Base-by-base conservation (phyloP, 2,329 filamentous ascomycete genomes). In the Myotisia sp. region DNA sequence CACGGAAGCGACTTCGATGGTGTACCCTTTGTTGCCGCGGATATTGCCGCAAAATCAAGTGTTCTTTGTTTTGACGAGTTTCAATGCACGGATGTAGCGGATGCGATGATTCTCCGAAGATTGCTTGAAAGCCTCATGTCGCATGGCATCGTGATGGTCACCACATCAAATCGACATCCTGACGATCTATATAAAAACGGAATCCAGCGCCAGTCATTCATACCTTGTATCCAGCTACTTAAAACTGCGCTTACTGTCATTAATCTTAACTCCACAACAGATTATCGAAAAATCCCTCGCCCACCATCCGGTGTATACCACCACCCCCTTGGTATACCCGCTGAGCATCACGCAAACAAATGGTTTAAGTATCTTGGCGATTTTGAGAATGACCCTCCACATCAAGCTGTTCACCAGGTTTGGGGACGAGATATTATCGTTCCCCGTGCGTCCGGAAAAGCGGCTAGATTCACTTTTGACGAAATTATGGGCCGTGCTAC, bases 1-100 rank as follows among this genome's bases (percentile, higher is more conserved):
- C 74, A 92, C 54, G 90, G 90, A 19, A 85, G 76, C 52, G 85
- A 94, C 46, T 70, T 93, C 24, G 90, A 98, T 56, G 83, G 75
- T 1, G 72, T 95, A 28, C 87, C 87, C 0, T 90, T 92, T 52
- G 79, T 95, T 12, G 87, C 87, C 2, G 90, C 87, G n/a, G 79
- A 90, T 51, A 90, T 98, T 53, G 90, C 90, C 5, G 74, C 84
- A 49, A 68, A 76, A 42, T 78, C 77, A 21, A 84, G 79, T 37
- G 83, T 98, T 17, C 65, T 98, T 26, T 98, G 90, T 57, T 98
- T 98, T 53, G 90, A 98, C 58, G 90, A 98, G 62, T 98, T 98
- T 52, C 90, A 98, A 55, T 94, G 86, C 53, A 98, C 90, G 24
- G 90, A 98, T 59, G 87, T 98, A 20, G 90, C 90, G 10, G 87